phyloP scores from a whole-genome alignment of 2,329 filamentous ascomycete species.

The Fusarium nisikadoi region DNA sequence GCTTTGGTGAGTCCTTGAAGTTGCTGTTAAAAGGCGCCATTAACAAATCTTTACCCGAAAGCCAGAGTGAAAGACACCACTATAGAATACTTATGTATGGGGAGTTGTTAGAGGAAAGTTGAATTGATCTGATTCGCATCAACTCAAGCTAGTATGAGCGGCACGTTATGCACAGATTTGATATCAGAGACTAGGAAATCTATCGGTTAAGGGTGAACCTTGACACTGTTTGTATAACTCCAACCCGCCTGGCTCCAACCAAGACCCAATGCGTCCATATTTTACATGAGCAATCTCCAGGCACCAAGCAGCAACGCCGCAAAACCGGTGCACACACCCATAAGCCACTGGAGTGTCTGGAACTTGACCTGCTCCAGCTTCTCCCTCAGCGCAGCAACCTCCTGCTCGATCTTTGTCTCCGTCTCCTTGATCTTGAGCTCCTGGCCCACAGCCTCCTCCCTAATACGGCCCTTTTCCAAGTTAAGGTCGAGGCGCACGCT shows the following conservation, averaged over 20 bases:
- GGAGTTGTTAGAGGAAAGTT: not conserved
- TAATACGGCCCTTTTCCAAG: conserved; percentile 93
- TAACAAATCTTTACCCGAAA: not conserved
- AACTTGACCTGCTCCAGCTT: conserved; percentile 98
- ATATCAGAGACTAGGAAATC: conserved; percentile 35
- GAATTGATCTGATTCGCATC: not conserved
- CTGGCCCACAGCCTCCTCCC: conserved; percentile 95
- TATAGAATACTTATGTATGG: not conserved
- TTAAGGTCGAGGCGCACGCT: conserved; percentile 93
- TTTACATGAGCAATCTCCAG: conserved; percentile 74
- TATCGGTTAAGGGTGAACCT: conserved; percentile 35
- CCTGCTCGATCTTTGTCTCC: conserved; percentile 97
- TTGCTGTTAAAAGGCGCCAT: conserved; percentile 16
- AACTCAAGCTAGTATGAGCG: not conserved
- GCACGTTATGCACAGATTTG: not conserved
- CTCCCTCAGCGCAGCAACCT: conserved; percentile 89
- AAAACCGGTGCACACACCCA: conserved; percentile 81
- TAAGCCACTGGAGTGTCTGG: conserved; percentile 96
- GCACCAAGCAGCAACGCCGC: conserved; percentile 75
- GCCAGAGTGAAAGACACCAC: not conserved
- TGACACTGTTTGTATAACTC: conserved; percentile 17
- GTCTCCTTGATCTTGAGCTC: conserved; percentile 99
- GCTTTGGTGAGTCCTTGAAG: not conserved
- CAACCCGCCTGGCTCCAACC: not conserved
- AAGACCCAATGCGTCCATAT: not conserved